Evolutionary conservation across 345 rosid species (phyloP), one percentile per base, ranked within the genome.

Genomic region (Syzygium oleosum): DNA sequence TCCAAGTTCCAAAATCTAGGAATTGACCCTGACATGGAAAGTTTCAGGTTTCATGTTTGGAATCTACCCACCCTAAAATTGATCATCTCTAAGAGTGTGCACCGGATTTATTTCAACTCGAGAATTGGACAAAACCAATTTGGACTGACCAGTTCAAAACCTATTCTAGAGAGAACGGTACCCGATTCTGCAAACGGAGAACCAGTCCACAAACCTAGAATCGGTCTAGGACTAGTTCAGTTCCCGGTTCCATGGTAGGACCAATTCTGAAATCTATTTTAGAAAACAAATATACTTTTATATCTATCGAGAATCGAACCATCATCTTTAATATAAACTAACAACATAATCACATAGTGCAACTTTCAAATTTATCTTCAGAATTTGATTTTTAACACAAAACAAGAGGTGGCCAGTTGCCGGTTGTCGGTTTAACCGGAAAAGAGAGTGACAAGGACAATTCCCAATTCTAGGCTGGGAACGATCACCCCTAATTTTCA

Each of bases 21-120:
- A 6, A n/a, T n/a, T n/a, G 17, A 4, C 34, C 19, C 2, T 61
- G 15, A 61, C 0, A 61, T 0, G 34, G 29, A 12, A 13, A 9
- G 0, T 61, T 61, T 5, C 0, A 5, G 8, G 31, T 27, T 61
- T 27, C 8, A 27, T 12, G 14, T n/a, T 27, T n/a, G 34, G 14
- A 3, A 61, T 8, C 17, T 61, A 61, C 17, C n/a, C 68, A 61
- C 15, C 1, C 17, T n/a, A 61, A 11, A 61, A 3, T 5, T 61
- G 9, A 61, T 61, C 15, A 6, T n/a, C 34, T 34, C 14, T 1
- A n/a, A 7, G 9, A 61, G 19, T 1, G 0, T n/a, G 73, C 9
- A n/a, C 34, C 2, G 1, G 13, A 61, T 61, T 61, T n/a, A 61
- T 16, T n/a, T 13, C 29, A 61, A 61, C 34, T 9, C 7, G 34